Percentiles rank a stretch among this genome's conserved stretches.
Conservation (phyloP, 2,329 filamentous ascomycete species). For the Cordyceps pruinosa region DNA sequence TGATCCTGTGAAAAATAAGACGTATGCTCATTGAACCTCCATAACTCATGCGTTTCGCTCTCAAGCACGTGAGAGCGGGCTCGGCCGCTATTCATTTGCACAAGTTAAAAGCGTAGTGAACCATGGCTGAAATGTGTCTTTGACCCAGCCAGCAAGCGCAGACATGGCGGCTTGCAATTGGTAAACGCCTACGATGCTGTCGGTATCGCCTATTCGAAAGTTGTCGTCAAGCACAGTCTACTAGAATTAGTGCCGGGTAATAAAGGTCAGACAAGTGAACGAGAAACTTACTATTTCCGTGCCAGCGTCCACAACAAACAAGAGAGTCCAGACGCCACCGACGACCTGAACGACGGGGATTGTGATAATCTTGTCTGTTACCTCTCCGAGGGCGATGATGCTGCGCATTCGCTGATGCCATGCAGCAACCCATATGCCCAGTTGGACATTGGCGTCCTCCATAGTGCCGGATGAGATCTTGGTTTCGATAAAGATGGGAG, state of each 20-base stretch:
- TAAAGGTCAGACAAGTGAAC: background rate
- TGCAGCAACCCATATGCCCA: conserved; percentile 13
- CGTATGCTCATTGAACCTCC: no score
- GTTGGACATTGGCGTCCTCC: conserved; percentile 7
- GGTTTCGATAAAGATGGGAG: conserved; percentile 14
- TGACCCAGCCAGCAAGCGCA: conserved; percentile 5
- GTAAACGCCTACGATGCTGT: conserved; percentile 6
- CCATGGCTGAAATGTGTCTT: conserved; percentile 11
- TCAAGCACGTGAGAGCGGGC: no score
- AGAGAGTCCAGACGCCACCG: conserved; percentile 5
- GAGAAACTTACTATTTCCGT: conserved; percentile 11
- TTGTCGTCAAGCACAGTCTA: conserved; percentile 7
- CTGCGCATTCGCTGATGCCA: conserved; percentile 14
- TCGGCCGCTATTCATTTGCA: background rate
- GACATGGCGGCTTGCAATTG: conserved; percentile 12
- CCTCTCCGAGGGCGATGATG: conserved; percentile 6
- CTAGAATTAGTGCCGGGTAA: background rate
- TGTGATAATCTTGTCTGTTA: conserved; percentile 4
- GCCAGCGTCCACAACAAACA: conserved; percentile 10
- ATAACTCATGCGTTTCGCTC: no score
- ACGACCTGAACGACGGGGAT: conserved; percentile 11
- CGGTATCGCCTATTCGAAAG: conserved; percentile 12
- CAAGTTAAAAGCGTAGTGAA: background rate
- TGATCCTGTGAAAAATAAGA: no score
- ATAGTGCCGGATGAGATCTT: conserved; percentile 6